These are phyloP conservation scores for Xylaria bambusicola DNA, from an alignment of 495 filamentous ascomycete genomes.

Conservation along the genomic window DNA sequence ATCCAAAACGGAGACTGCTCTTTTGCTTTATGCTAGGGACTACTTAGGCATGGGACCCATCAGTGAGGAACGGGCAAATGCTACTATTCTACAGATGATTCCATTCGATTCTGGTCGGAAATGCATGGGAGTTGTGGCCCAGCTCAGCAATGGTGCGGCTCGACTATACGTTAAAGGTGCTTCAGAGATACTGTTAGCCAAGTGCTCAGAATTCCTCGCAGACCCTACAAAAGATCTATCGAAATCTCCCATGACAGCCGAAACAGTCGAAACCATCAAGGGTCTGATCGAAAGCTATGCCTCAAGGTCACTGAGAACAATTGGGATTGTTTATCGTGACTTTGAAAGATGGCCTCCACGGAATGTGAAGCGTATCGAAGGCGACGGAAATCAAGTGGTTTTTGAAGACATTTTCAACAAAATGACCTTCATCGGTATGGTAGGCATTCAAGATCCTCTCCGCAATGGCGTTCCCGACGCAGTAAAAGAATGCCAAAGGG, in stretches of 20 bases:
- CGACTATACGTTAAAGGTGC: conserved; percentile 84
- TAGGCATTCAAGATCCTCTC: conserved; percentile 87
- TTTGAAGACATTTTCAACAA: conserved; percentile 75
- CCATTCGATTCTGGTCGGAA: conserved; percentile 87
- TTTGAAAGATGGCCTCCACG: conserved; percentile 87
- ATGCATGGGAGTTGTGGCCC: conserved; percentile 83
- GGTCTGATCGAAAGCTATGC: conserved; percentile 76
- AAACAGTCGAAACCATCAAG: conserved; percentile 61
- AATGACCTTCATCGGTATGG: conserved; percentile 76
- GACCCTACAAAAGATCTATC: conserved; percentile 66
- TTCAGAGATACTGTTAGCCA: conserved; percentile 79
- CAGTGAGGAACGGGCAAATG: conserved; percentile 68
- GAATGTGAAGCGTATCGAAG: conserved; percentile 61
- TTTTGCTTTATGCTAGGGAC: conserved; percentile 74
- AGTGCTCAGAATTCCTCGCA: conserved; percentile 69
- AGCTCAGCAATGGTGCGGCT: conserved; percentile 62
- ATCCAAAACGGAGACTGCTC: conserved; percentile 87
- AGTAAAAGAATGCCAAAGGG: conserved; percentile 70
- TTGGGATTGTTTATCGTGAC: conserved; percentile 83
- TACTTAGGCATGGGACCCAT: conserved; percentile 75
- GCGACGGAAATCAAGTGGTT: conserved; percentile 66
- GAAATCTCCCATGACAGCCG: conserved; percentile 55
- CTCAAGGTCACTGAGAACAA: conserved; percentile 79
- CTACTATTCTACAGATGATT: conserved; percentile 69
- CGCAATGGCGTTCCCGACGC: conserved; percentile 77